Percentiles rank a stretch among this genome's conserved stretches.
phyloP scores from a whole-genome alignment of 805 yeast species.

The Kurtzmaniella cleridarum region DNA sequence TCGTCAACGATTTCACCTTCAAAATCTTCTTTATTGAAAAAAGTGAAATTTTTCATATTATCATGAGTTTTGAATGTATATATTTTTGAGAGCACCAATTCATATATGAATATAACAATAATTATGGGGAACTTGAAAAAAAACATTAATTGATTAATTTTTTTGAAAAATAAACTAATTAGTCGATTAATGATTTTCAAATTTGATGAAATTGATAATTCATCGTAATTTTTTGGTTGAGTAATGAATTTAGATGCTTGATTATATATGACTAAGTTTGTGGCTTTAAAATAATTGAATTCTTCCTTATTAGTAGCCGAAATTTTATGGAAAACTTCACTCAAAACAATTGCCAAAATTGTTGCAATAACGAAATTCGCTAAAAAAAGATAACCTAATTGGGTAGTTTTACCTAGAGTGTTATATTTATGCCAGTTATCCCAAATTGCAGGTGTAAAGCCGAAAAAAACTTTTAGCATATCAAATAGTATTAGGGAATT shows the following conservation, averaged over 20 bases:
- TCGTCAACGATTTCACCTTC: conserved; percentile 24
- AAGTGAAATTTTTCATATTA: conserved; percentile 30
- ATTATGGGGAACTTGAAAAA: conserved; percentile 33
- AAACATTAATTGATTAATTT: conserved; percentile 15
- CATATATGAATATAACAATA: conserved; percentile 28
- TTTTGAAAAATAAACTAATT: not conserved
- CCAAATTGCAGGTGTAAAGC: conserved; percentile 60
- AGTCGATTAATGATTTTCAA: conserved; percentile 4
- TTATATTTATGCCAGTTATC: conserved; percentile 47
- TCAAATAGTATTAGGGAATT: conserved; percentile 44
- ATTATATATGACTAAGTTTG: conserved; percentile 33
- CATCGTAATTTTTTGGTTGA: conserved; percentile 1
- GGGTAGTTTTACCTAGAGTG: conserved; percentile 40
- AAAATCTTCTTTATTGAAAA: conserved; percentile 21
- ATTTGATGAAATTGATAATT: conserved; percentile 5
- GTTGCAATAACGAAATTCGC: conserved; percentile 52
- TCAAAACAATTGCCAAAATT: conserved; percentile 50
- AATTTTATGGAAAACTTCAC: conserved; percentile 33
- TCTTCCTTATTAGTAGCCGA: conserved; percentile 31
- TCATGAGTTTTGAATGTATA: conserved; percentile 9
- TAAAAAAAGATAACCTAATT: conserved; percentile 47
- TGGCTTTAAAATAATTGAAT: conserved; percentile 35
- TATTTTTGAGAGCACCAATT: conserved; percentile 17
- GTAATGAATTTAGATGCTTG: conserved; percentile 22
- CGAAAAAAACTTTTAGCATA: conserved; percentile 48